Percentiles rank a stretch among this genome's conserved stretches.
Conservation (phyloP, 345 rosid genomes). For the Abelmoschus esculentus region DNA sequence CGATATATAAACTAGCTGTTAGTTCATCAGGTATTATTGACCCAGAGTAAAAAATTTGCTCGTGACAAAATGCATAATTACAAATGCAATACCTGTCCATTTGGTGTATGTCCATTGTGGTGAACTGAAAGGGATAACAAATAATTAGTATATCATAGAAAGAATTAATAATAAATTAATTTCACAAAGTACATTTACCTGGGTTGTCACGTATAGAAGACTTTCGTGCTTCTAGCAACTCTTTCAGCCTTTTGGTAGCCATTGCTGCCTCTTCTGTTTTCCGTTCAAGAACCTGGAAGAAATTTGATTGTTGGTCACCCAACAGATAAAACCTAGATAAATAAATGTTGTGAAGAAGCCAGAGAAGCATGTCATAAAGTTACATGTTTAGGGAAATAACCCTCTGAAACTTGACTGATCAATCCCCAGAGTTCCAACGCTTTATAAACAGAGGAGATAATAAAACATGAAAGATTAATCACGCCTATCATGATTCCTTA, state of each 20-base stretch:
- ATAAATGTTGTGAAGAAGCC: neutral
- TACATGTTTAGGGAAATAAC: neutral
- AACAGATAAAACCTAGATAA: neutral
- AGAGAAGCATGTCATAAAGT: conserved; percentile 1
- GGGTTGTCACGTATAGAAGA: conserved; percentile 3
- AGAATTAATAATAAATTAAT: neutral
- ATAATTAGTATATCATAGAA: conserved; percentile 9
- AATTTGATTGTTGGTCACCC: neutral
- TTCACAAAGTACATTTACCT: conserved; percentile 17
- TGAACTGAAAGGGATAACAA: conserved; percentile 28
- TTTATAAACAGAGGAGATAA: neutral
- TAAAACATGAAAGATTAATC: neutral
- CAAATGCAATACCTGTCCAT: conserved; percentile 39
- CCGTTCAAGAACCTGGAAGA: conserved; percentile 41
- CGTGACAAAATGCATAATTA: conserved; percentile 4
- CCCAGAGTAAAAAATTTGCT: conserved; percentile 6
- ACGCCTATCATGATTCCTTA: conserved; percentile 10
- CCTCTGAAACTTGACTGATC: neutral
- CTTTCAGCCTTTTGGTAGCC: no score
- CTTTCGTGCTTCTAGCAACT: no score
- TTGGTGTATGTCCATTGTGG: conserved; percentile 39
- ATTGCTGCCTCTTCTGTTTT: no score
- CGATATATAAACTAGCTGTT: conserved; percentile 3
- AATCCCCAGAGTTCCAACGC: neutral
- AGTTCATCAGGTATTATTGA: neutral